phyloP scores from a whole-genome alignment of 1,284 basidiomycete species.

The Moesziomyces aphidis region DNA sequence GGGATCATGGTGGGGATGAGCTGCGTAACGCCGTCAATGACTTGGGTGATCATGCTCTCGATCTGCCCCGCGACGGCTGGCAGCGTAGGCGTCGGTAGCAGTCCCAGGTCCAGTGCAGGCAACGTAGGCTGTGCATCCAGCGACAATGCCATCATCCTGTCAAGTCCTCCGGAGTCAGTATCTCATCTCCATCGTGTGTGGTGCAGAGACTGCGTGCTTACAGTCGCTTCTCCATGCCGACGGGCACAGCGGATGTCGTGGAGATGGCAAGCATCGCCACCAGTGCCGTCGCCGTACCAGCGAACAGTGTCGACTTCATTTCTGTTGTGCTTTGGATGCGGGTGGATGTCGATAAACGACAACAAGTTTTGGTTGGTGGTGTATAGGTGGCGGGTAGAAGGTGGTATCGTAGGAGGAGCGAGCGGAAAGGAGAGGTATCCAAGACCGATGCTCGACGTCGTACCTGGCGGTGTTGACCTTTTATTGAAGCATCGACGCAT shows the following conservation, averaged over 20 bases:
- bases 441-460: no score
- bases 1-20: conserved; percentile 37
- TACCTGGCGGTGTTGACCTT: no score
- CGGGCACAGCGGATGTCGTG: conserved; percentile 23
- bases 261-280: conserved; percentile 33
- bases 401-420: not conserved
- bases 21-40: conserved; percentile 32
- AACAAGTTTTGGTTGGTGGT: not conserved
- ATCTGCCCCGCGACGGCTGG: conserved; percentile 18
- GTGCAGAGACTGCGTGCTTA: conserved; percentile 7
- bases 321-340: not conserved
- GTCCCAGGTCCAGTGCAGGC: conserved; percentile 16
- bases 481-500: no score
- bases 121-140: conserved; percentile 28
- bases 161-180: no score
- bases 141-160: conserved; percentile 27
- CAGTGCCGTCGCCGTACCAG: conserved; percentile 23
- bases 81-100: conserved; percentile 22
- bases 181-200: no score
- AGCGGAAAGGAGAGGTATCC: not conserved
- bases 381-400: not conserved
- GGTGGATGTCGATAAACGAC: not conserved
- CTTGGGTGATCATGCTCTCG: conserved; percentile 24
- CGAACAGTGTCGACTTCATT: conserved; percentile 19
- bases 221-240: conserved; percentile 44